Percentiles rank a stretch among this genome's conserved stretches.
These are phyloP conservation scores for Sphaerostilbella broomeana DNA, from an alignment of 2,329 filamentous ascomycete genomes.

Conservation along the genomic window DNA sequence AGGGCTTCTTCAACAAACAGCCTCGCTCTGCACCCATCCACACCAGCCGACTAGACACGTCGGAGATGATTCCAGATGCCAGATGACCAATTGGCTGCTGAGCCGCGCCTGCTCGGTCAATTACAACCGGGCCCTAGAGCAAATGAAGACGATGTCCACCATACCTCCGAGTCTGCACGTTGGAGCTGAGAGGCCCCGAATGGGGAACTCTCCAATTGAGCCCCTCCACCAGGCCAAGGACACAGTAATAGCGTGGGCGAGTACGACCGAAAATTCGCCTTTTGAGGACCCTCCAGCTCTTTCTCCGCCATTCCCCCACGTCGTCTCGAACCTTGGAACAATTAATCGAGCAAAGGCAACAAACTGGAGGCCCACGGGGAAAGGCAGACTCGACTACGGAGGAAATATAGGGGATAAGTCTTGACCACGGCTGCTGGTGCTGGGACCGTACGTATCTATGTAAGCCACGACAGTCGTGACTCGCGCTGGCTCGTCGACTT, in stretches of 20 bases:
- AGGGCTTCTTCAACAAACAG: too few species aligned
- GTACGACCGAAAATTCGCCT: conserved; percentile 30
- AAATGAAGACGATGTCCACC: background rate
- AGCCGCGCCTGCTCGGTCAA: conserved; percentile 18
- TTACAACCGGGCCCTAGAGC: conserved; percentile 5
- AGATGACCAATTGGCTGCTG: conserved; percentile 11
- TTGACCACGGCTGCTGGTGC: background rate
- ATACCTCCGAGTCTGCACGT: background rate
- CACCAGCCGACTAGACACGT: too few species aligned
- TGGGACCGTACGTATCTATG: too few species aligned
- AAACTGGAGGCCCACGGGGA: conserved; percentile 10
- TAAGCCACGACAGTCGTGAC: too few species aligned
- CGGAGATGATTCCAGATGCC: conserved; percentile 11
- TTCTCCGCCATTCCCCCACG: conserved; percentile 9
- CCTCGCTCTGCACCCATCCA: too few species aligned
- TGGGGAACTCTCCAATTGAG: too few species aligned
- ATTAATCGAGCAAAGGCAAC: too few species aligned
- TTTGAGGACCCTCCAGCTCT: conserved; percentile 18
- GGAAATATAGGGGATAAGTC: conserved; percentile 3
- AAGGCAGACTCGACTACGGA: conserved; percentile 10
- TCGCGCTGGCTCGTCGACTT: too few species aligned
- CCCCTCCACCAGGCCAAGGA: conserved; percentile 2
- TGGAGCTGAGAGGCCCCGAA: conserved; percentile 2
- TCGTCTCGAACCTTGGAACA: background rate
- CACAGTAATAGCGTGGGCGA: conserved; percentile 23